Percentiles rank a stretch among this genome's conserved stretches.
These are phyloP conservation scores for Cyberlindnera xylosilytica DNA, from an alignment of 805 yeast genomes.

Conservation along the genomic window DNA sequence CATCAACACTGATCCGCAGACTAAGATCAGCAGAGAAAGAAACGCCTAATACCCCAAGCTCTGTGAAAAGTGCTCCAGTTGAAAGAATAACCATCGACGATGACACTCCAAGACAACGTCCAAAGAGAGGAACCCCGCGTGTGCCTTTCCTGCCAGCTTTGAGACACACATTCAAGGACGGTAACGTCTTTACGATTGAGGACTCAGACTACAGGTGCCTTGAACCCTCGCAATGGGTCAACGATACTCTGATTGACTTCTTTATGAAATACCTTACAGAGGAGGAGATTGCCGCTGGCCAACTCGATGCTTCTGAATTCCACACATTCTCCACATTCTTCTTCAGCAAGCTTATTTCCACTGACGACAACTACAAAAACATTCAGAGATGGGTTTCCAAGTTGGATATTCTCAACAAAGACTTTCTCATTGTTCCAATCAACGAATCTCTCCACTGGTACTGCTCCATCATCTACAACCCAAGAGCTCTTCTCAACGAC, in stretches of 20 bases:
- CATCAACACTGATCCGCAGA: too few species aligned
- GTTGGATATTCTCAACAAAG: slow-evolving; percentile 55
- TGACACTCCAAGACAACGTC: neutral
- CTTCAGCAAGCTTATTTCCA: slow-evolving; percentile 57
- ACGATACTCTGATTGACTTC: slow-evolving; percentile 85
- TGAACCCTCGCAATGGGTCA: slow-evolving; percentile 80
- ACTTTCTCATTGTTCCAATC: slow-evolving; percentile 73
- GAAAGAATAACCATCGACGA: slow-evolving; percentile 10
- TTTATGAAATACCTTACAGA: slow-evolving; percentile 61
- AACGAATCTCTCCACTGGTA: slow-evolving; percentile 87
- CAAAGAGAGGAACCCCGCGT: neutral
- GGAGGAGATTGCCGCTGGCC: slow-evolving; percentile 23
- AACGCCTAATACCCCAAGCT: neutral
- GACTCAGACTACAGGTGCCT: slow-evolving; percentile 76
- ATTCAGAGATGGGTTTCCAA: slow-evolving; percentile 78
- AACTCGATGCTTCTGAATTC: slow-evolving; percentile 37
- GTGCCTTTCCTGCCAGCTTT: slow-evolving; percentile 36
- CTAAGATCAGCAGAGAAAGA: too few species aligned
- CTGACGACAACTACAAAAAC: slow-evolving; percentile 49
- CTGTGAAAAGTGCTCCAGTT: neutral
- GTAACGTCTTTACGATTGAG: slow-evolving; percentile 52
- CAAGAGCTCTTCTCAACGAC: slow-evolving; percentile 28
- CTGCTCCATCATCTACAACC: slow-evolving; percentile 67
- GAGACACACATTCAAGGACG: slow-evolving; percentile 50
- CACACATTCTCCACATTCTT: slow-evolving; percentile 81